Conservation (phyloP, 495 filamentous ascomycete genomes). For the Apiosordaria backusii region DNA sequence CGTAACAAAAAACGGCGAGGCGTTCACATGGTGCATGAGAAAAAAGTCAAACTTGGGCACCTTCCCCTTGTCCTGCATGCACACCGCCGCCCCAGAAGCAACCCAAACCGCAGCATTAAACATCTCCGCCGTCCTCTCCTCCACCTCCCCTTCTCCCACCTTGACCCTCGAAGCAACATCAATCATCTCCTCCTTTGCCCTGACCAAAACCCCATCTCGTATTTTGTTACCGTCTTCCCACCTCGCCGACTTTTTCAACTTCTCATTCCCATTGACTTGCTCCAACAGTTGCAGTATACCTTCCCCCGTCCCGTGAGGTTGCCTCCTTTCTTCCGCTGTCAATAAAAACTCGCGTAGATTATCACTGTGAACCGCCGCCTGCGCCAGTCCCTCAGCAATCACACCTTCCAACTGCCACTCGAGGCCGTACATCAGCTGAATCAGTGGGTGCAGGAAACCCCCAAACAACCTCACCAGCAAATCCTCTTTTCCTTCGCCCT, state of each 20-base stretch:
- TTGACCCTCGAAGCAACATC: conserved; percentile 55
- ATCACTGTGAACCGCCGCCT: conserved; percentile 61
- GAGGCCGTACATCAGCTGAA: conserved; percentile 79
- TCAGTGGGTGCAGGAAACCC: conserved; percentile 76
- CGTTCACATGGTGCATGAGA: conserved; percentile 56
- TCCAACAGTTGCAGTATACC: conserved; percentile 54
- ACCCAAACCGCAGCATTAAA: conserved; percentile 63
- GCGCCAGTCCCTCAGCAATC: conserved; percentile 74
- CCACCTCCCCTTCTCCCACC: conserved; percentile 58
- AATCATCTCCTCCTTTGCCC: conserved; percentile 62
- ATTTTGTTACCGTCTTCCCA: conserved; percentile 60
- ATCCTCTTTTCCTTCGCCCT: background rate
- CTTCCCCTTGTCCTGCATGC: conserved; percentile 59
- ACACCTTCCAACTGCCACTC: conserved; percentile 80
- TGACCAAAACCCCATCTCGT: conserved; percentile 59
- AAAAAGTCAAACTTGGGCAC: conserved; percentile 76
- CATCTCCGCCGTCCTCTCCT: conserved; percentile 73
- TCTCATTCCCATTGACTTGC: conserved; percentile 53
- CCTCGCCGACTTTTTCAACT: conserved; percentile 48
- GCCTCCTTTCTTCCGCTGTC: conserved; percentile 47
- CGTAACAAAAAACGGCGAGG: conserved; percentile 37
- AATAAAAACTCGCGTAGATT: conserved; percentile 51
- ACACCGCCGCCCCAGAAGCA: conserved; percentile 52
- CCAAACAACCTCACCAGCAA: conserved; percentile 26
- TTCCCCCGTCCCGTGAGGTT: conserved; percentile 41